These are phyloP conservation scores for Colletotrichum cordylinicola DNA, from an alignment of 2,329 filamentous ascomycete genomes.

Conservation along the genomic window DNA sequence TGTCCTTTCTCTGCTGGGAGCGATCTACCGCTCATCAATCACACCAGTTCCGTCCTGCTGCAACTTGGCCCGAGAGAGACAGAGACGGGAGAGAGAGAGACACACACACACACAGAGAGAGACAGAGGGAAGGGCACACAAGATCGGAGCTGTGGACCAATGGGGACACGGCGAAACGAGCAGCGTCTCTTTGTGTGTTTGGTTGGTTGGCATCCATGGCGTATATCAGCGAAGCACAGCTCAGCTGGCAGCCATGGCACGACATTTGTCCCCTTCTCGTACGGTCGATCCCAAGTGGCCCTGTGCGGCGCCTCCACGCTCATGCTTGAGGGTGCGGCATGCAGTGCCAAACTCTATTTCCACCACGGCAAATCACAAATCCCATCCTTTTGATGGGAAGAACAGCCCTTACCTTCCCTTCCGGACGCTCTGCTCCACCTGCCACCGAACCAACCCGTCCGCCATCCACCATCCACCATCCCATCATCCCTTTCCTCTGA, in stretches of 20 bases:
- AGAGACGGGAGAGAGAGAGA: neutral
- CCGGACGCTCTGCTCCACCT: neutral
- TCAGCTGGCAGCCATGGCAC: neutral
- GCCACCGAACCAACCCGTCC: neutral
- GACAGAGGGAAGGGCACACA: too few relatives aligned
- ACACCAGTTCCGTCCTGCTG: neutral
- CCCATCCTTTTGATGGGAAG: neutral
- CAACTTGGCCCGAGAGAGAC: neutral
- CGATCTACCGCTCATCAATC: neutral
- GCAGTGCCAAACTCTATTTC: slow-evolving; percentile 6
- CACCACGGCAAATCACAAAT: slow-evolving; percentile 2
- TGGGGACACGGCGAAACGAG: neutral
- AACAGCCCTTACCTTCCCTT: neutral
- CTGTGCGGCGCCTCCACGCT: neutral
- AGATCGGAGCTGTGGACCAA: neutral
- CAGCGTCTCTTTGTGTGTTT: neutral
- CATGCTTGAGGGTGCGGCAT: neutral
- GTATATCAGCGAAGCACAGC: neutral
- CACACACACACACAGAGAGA: neutral
- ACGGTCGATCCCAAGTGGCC: neutral
- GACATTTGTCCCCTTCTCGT: neutral
- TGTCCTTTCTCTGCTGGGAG: neutral
- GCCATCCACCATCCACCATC: neutral
- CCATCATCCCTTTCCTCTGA: neutral
- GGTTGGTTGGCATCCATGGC: neutral